These are phyloP conservation scores for Aspergillus hortae DNA, from an alignment of 2,329 filamentous ascomycete species.

Conservation along the genomic window DNA sequence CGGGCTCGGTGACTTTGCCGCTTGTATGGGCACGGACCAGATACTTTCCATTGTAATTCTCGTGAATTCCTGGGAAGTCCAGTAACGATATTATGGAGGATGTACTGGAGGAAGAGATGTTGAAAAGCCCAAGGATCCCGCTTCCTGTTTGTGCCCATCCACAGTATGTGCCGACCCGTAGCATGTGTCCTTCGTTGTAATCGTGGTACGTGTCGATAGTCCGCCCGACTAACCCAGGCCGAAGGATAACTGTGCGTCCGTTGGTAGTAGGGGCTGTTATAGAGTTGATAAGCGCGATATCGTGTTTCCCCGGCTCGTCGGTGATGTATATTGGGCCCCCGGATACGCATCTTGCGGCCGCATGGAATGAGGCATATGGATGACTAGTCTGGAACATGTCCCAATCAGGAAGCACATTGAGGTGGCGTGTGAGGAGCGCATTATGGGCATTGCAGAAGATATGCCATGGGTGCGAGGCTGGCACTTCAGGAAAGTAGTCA, in stretches of 20 bases:
- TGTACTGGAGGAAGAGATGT: conserved; percentile 61
- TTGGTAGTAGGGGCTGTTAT: conserved; percentile 73
- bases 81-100: conserved; percentile 68
- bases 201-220: conserved; percentile 69
- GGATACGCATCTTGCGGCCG: conserved; percentile 81
- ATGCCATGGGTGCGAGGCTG: conserved; percentile 86
- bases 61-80: conserved; percentile 68
- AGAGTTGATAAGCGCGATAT: conserved; percentile 69
- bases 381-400: conserved; percentile 70
- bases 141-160: conserved; percentile 66
- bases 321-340: conserved; percentile 95
- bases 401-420: conserved; percentile 85
- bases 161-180: conserved; percentile 77
- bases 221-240: conserved; percentile 71
- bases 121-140: conserved; percentile 80
- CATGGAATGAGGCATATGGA: conserved; percentile 76
- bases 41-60: conserved; percentile 53
- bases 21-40: conserved; percentile 69
- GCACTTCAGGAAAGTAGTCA: conserved; percentile 82
- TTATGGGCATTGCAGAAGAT: conserved; percentile 94
- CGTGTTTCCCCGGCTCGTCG: conserved; percentile 78
- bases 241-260: conserved; percentile 74
- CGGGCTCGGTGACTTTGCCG: conserved; percentile 53
- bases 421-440: conserved; percentile 71
- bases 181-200: conserved; percentile 68